Conservation (phyloP, 2,329 filamentous ascomycete genomes). For the Thielaviopsis punctulata region DNA sequence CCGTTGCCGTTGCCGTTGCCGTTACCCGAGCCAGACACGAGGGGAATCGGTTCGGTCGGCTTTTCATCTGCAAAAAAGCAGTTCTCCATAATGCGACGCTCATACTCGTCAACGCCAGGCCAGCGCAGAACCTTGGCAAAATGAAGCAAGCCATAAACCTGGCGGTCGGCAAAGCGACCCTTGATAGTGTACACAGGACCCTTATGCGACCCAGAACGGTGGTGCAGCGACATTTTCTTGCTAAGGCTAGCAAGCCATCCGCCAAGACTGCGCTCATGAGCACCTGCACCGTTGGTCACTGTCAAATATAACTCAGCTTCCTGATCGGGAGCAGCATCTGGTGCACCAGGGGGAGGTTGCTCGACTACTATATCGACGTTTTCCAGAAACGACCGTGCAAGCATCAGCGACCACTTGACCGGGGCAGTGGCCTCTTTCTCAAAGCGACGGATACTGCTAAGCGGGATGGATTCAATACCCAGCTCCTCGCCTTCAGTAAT, state of each 20-base stretch:
- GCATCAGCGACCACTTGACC: conserved; percentile 50
- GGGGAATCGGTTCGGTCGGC: background rate
- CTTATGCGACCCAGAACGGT: conserved; percentile 16
- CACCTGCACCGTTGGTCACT: conserved; percentile 15
- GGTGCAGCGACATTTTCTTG: conserved; percentile 28
- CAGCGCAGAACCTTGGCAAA: conserved; percentile 46
- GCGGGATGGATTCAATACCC: conserved; percentile 31
- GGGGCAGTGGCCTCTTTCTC: conserved; percentile 42
- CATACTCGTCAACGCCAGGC: conserved; percentile 40
- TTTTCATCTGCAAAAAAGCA: conserved; percentile 16
- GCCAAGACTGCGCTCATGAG: conserved; percentile 8
- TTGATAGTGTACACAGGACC: conserved; percentile 30
- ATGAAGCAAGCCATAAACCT: conserved; percentile 43
- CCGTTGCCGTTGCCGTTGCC: no score
- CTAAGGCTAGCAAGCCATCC: conserved; percentile 43
- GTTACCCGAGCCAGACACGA: background rate
- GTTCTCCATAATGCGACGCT: conserved; percentile 30
- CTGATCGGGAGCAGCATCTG: conserved; percentile 1
- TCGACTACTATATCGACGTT: conserved; percentile 42
- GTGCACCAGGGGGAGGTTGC: conserved; percentile 15
- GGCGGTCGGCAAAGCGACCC: conserved; percentile 38
- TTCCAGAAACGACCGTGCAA: conserved; percentile 50
- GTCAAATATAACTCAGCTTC: conserved; percentile 13
- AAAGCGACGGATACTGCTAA: conserved; percentile 41
- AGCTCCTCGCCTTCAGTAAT: conserved; percentile 43